Percentiles rank a stretch among this genome's conserved stretches.
Evolutionary conservation across 345 rosid genomes (phyloP).

Genomic region (Eucalyptus caleyi): DNA sequence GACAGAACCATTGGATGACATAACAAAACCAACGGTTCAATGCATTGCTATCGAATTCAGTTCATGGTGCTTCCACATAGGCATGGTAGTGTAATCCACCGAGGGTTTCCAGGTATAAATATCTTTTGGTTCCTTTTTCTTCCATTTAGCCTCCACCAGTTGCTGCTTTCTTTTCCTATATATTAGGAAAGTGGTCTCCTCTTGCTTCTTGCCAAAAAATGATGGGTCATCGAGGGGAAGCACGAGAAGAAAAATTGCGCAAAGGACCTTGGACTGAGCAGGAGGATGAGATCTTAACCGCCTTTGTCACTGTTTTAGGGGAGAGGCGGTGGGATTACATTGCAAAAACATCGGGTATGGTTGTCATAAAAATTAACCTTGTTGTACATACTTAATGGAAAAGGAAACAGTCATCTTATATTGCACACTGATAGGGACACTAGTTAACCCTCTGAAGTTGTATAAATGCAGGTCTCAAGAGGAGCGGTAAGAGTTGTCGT

Average conservation of each 20-base stretch:
- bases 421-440: not conserved
- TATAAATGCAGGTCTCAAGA: conserved; percentile 30
- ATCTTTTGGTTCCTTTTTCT: not conserved
- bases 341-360: conserved; percentile 38
- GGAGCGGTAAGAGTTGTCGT: conserved; percentile 76
- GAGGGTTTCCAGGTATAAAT: not conserved
- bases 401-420: not conserved
- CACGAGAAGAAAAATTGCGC: conserved; percentile 17
- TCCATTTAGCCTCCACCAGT: not conserved
- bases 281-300: conserved; percentile 35
- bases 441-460: not conserved
- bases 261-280: conserved; percentile 63
- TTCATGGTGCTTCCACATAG: not conserved
- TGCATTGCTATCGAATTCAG: not conserved
- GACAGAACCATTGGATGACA: not conserved
- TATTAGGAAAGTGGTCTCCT: not conserved
- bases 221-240: not conserved
- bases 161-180: not conserved
- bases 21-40: not conserved
- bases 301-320: conserved; percentile 37
- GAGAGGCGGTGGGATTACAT: conserved; percentile 62
- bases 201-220: not conserved
- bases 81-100: not conserved
- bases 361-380: not conserved
- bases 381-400: not conserved